These are phyloP conservation scores for Penicillium italicum DNA, from an alignment of 2,329 filamentous ascomycete species.

Conservation along the genomic window DNA sequence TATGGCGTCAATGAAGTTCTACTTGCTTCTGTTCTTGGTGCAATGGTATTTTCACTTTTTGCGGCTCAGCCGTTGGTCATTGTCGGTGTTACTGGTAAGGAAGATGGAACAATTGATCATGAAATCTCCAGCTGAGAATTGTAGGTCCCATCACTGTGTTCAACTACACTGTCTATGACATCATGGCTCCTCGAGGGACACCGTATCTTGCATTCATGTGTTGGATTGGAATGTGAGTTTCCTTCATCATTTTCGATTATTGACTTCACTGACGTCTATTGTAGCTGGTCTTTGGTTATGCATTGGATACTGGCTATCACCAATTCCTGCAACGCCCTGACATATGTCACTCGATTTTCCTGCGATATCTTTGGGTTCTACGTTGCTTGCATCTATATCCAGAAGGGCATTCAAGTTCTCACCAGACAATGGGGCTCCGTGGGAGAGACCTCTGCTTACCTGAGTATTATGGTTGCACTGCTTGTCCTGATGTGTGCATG, in stretches of 20 bases:
- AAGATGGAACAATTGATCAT: not conserved
- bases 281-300: constrained; percentile 75
- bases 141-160: constrained; percentile 84
- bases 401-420: constrained; percentile 85
- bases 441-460: constrained; percentile 63
- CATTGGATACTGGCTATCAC: constrained; percentile 80
- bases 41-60: constrained; percentile 74
- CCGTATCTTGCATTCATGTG: constrained; percentile 89
- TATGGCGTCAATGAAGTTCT: constrained; percentile 91
- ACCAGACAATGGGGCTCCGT: constrained; percentile 64
- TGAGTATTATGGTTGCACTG: constrained; percentile 71
- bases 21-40: constrained; percentile 76
- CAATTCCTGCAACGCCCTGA: constrained; percentile 84
- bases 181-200: constrained; percentile 70
- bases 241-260: not conserved
- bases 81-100: constrained; percentile 74
- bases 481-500: constrained; percentile 77
- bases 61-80: constrained; percentile 85
- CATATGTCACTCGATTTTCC: constrained; percentile 84
- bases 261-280: constrained; percentile 14
- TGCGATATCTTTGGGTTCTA: constrained; percentile 95
- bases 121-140: constrained; percentile 3
- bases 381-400: constrained; percentile 85
- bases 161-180: constrained; percentile 91
- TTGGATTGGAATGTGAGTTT: constrained; percentile 72